phyloP scores from a whole-genome alignment of 352 stramenopile species.

The Phytopythium oedochilum region DNA sequence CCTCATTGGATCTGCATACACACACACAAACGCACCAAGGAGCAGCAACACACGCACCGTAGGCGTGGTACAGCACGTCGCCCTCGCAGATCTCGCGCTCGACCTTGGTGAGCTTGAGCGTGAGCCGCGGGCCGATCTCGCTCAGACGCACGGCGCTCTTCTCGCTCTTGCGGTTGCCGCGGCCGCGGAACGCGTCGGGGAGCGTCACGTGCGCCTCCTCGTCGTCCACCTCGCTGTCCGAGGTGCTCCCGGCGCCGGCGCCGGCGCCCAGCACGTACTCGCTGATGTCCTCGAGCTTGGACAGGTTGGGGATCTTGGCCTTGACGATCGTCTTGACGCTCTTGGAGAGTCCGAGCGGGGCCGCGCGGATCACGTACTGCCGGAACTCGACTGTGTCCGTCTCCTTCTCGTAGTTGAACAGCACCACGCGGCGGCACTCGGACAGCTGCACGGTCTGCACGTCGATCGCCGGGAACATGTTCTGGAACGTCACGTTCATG shows the following conservation, averaged over 20 bases:
- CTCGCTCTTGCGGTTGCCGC: constrained; percentile 90
- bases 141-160: constrained; percentile 94
- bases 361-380: constrained; percentile 97
- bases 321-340: constrained; percentile 90
- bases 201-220: constrained; percentile 90
- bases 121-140: constrained; percentile 95
- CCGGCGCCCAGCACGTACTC: constrained; percentile 92
- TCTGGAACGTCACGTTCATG: constrained; percentile 98
- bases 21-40: neutral
- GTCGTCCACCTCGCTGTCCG: constrained; percentile 96
- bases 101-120: constrained; percentile 95
- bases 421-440: constrained; percentile 95
- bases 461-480: constrained; percentile 99
- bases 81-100: constrained; percentile 94
- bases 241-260: constrained; percentile 73
- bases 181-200: constrained; percentile 88
- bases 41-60: constrained; percentile 24
- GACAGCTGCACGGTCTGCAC: constrained; percentile 94
- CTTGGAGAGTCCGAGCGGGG: constrained; percentile 90
- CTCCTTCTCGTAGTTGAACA: constrained; percentile 96
- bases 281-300: constrained; percentile 94
- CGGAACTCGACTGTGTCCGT: constrained; percentile 93
- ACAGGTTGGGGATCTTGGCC: constrained; percentile 92
- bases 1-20: neutral
- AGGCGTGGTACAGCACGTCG: constrained; percentile 98